Base-by-base conservation (phyloP, 176 grass and related monocot species). In the Zoysia japonica region DNA sequence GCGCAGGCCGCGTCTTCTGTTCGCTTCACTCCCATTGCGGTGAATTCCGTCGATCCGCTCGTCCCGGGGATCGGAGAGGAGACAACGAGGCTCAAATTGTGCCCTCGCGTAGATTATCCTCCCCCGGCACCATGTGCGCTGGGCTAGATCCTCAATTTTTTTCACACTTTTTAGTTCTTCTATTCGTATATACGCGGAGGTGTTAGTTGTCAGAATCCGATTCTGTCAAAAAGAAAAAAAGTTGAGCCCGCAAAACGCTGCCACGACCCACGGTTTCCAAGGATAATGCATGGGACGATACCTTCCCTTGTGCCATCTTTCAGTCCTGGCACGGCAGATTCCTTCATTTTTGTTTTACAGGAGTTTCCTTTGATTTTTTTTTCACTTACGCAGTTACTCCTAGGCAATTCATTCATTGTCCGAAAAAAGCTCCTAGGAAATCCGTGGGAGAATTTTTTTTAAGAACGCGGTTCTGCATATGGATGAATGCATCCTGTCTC, bases 91-190 rank as follows among this genome's bases (percentile, higher is more conserved):
- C 13, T 17, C 14, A 1, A 61, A 36, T 61, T 11, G 9, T 28
- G 59, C 3, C 20, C 59, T 11, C 20, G 59, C 59, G 59, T 38
- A 2, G 11, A 44, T 67, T 53, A 55, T 78, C 42, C 1, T 2
- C 3, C 17, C 64, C 7, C 38, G 2, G 13, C 3, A 1, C n/a
- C 40, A 54, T 28, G 6, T 56, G 50, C 49, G 7, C 71, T n/a
- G 47, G 40, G 11, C 56, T 55, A 57, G 68, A 79, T 73, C 76
- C 49, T 46, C n/a, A 7, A 69, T 4, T 56, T 12, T 78, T 12
- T 39, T 8, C 37, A 0, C 4, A 17, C n/a, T 2, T 79, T 72
- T 5, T 72, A 10, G 54, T 51, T 78, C 19, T 20, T 63, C 9
- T n/a, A 7, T 11, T 61, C 14, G 20, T 37, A 52, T 37, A 41